Evolutionary conservation across 768 basidiomycete species (phyloP).

Genomic region (Leucocoprinus sp.): DNA sequence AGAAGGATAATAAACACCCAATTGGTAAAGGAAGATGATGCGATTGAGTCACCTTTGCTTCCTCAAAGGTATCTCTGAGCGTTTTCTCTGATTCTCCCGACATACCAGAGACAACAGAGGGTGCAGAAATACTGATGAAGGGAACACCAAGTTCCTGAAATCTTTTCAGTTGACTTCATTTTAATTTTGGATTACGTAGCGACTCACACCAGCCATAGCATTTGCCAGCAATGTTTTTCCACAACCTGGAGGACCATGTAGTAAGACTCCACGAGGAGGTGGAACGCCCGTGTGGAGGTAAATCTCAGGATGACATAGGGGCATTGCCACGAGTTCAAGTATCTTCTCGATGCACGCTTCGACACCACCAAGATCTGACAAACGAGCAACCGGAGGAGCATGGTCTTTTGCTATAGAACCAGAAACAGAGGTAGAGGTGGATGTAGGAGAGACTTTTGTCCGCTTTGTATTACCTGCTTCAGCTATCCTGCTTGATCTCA

Average conservation of each 20-base stretch:
- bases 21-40: not conserved
- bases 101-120: slow-evolving; percentile 95
- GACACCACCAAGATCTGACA: slow-evolving; percentile 86
- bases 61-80: slow-evolving; percentile 91
- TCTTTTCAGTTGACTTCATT: slow-evolving; percentile 4
- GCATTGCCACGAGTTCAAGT: slow-evolving; percentile 95
- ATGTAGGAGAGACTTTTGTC: slow-evolving; percentile 31
- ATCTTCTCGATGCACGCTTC: slow-evolving; percentile 84
- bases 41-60: slow-evolving; percentile 69
- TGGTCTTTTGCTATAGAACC: slow-evolving; percentile 50
- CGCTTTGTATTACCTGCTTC: slow-evolving; percentile 54
- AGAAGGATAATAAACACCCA: not conserved
- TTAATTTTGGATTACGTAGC: no score
- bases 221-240: slow-evolving; percentile 94
- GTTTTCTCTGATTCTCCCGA: slow-evolving; percentile 98
- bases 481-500: slow-evolving; percentile 40
- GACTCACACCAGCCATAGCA: slow-evolving; percentile 89
- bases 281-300: slow-evolving; percentile 91
- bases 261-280: slow-evolving; percentile 83
- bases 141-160: slow-evolving; percentile 82
- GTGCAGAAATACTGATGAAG: slow-evolving; percentile 91
- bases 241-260: slow-evolving; percentile 95
- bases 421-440: slow-evolving; percentile 15
- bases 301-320: slow-evolving; percentile 89
- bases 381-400: slow-evolving; percentile 62